phyloP scores from a whole-genome alignment of 768 basidiomycete species.

The Pholiota molesta region DNA sequence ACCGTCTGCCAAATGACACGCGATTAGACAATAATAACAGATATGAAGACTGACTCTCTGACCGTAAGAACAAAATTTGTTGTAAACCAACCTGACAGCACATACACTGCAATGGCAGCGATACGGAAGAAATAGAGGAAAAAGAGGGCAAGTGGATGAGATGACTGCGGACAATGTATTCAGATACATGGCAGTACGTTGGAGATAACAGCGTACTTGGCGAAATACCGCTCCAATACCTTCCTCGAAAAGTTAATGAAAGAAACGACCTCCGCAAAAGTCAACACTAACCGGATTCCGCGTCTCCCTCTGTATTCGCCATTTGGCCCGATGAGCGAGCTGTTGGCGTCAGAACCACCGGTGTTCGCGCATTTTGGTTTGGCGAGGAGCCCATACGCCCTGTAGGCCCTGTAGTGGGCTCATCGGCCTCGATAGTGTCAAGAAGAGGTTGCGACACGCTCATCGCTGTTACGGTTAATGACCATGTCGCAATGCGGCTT shows the following conservation, averaged over 20 bases:
- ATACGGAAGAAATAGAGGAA: conserved; percentile 89
- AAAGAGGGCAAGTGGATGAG: conserved; percentile 83
- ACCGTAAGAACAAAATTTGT: conserved; percentile 93
- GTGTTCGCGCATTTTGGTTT: conserved; percentile 32
- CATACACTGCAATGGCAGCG: conserved; percentile 88
- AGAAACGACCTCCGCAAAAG: conserved; percentile 2
- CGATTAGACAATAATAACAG: not conserved
- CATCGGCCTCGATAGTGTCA: conserved; percentile 88
- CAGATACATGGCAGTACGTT: not conserved
- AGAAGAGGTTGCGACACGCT: conserved; percentile 66
- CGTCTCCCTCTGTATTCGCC: conserved; percentile 62
- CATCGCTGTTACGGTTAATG: conserved; percentile 41
- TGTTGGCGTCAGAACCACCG: conserved; percentile 63
- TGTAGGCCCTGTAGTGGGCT: conserved; percentile 42
- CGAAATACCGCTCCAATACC: conserved; percentile 77
- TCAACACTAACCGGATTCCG: conserved; percentile 69
- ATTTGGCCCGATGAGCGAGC: conserved; percentile 42
- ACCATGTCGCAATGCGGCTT: not conserved
- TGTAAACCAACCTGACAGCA: conserved; percentile 91
- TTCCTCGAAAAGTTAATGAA: conserved; percentile 23
- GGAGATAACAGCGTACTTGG: conserved; percentile 50
- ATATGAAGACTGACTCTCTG: conserved; percentile 32
- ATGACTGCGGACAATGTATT: conserved; percentile 53
- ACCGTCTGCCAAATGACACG: conserved; percentile 59
- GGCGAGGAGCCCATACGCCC: conserved; percentile 35